A percentile compares a stretch with the other conserved stretches of the same genome.
Evolutionary conservation across 78 protist species (phyloP).

Genomic region (Dictyostelium brefeldianum): DNA sequence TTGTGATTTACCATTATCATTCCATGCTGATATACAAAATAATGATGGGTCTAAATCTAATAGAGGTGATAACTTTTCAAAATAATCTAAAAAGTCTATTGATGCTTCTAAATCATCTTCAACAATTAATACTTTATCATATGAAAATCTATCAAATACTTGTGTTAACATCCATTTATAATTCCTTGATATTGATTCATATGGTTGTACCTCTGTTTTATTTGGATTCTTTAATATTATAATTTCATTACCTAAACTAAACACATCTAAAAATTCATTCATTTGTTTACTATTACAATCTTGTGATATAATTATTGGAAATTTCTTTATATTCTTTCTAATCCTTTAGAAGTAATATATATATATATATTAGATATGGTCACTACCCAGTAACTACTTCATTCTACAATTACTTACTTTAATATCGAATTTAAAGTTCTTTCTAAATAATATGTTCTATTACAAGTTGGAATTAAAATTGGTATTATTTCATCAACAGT

Average conservation of each 20-base stretch:
- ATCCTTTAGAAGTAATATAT: no score
- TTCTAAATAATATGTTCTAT: slow-evolving; percentile 33
- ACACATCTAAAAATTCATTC: neutral
- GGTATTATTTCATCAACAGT: slow-evolving; percentile 33
- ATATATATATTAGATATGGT: no score
- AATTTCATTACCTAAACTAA: neutral
- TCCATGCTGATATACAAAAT: slow-evolving; percentile 92
- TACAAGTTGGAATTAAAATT: slow-evolving; percentile 49
- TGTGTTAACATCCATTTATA: slow-evolving; percentile 51
- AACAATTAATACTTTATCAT: slow-evolving; percentile 10
- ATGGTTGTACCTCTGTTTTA: neutral
- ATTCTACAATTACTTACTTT: neutral
- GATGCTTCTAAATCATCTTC: slow-evolving; percentile 91
- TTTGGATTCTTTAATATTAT: slow-evolving; percentile 13
- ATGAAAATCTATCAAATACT: slow-evolving; percentile 35
- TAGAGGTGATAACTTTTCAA: slow-evolving; percentile 79
- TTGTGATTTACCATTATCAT: slow-evolving; percentile 89
- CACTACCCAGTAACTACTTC: no score
- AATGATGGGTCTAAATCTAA: slow-evolving; percentile 65
- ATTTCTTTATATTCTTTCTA: neutral
- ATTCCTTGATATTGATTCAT: slow-evolving; percentile 51
- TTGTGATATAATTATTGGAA: slow-evolving; percentile 68
- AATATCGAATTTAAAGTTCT: slow-evolving; percentile 8
- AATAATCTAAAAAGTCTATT: slow-evolving; percentile 91
- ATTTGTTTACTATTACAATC: slow-evolving; percentile 59